Conservation (phyloP, 768 basidiomycete species). For the Harrya chromipes region DNA sequence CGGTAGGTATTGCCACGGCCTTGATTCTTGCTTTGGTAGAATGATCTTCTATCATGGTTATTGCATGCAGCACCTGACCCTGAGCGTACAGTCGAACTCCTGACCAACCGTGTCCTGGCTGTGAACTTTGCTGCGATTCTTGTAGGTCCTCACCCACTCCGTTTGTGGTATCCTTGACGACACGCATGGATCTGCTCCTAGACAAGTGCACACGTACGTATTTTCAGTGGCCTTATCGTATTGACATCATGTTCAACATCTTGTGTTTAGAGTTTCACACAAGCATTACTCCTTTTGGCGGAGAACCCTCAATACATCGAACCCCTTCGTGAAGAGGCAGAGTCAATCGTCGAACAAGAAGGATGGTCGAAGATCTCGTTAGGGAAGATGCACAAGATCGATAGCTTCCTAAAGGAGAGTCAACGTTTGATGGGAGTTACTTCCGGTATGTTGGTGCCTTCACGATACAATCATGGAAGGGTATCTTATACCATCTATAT, state of each 20-base stretch:
- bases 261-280: conserved; percentile 29
- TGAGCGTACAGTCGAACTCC: conserved; percentile 20
- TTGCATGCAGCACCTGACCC: conserved; percentile 24
- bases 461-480: not conserved
- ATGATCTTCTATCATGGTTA: conserved; percentile 35
- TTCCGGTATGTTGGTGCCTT: conserved; percentile 17
- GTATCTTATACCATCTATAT: not conserved
- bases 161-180: not conserved
- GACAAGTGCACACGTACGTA: conserved; percentile 21
- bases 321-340: conserved; percentile 8
- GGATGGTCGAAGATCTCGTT: conserved; percentile 27
- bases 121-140: conserved; percentile 24
- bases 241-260: not conserved
- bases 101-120: conserved; percentile 18
- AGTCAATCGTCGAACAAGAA: conserved; percentile 8
- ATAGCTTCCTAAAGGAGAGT: conserved; percentile 40
- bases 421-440: conserved; percentile 31
- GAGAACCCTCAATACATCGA: conserved; percentile 30
- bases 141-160: conserved; percentile 8
- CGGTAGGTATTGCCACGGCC: not conserved
- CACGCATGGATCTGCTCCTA: not conserved
- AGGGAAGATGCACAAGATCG: conserved; percentile 32
- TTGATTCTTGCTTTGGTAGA: conserved; percentile 13
- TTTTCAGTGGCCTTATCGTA: not conserved
- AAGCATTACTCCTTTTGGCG: conserved; percentile 37